Evolutionary conservation across 2,329 filamentous ascomycete genomes (phyloP).

Genomic region (Epichloe glyceriae): DNA sequence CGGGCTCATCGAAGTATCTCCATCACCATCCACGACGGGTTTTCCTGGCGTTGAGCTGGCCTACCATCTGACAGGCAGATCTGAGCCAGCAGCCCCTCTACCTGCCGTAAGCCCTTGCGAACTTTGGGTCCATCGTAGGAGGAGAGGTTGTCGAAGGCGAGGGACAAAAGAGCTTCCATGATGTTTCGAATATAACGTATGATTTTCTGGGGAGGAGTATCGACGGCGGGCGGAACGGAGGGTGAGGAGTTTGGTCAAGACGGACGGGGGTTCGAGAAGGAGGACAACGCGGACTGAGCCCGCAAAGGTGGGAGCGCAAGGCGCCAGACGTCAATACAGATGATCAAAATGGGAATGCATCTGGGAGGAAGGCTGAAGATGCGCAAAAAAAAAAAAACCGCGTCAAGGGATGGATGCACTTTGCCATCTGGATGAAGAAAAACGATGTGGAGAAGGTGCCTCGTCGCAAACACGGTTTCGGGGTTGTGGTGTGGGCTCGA

Average conservation of each 20-base stretch:
- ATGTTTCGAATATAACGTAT: constrained; percentile 10
- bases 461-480: neutral
- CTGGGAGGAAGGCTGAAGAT: constrained; percentile 5
- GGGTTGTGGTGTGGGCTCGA: neutral
- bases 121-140: constrained; percentile 84
- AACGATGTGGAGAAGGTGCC: neutral
- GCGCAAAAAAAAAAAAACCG: neutral
- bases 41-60: constrained; percentile 4
- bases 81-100: constrained; percentile 85
- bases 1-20: constrained; percentile 17
- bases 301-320: neutral
- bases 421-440: neutral
- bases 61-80: constrained; percentile 60
- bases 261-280: neutral
- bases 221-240: neutral
- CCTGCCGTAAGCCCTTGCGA: constrained; percentile 83
- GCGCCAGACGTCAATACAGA: constrained; percentile 17
- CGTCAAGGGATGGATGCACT: constrained; percentile 1
- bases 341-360: constrained; percentile 15
- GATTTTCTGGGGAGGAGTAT: neutral
- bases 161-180: constrained; percentile 86
- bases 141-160: constrained; percentile 92
- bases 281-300: neutral
- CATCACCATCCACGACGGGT: neutral
- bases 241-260: neutral